Evolutionary conservation across 495 filamentous ascomycete genomes (phyloP).

Genomic region (Beverwykella pulmonaria): DNA sequence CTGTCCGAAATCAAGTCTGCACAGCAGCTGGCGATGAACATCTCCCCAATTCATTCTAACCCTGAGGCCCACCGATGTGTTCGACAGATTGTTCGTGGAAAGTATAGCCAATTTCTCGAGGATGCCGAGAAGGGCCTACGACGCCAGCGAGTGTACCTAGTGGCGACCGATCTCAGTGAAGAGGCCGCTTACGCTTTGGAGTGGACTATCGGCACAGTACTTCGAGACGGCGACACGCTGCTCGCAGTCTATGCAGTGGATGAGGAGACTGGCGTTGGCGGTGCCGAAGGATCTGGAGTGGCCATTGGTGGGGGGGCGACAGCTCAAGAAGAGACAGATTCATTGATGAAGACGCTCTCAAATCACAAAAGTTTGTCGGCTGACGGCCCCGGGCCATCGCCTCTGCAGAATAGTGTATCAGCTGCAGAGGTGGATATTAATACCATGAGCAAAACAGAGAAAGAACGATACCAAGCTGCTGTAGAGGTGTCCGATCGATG

Average conservation of each 20-base stretch:
- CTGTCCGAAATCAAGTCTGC: constrained; percentile 80
- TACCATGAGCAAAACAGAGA: constrained; percentile 56
- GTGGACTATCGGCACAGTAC: constrained; percentile 95
- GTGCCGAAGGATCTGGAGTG: constrained; percentile 46
- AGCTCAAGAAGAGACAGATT: constrained; percentile 71
- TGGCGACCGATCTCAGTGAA: constrained; percentile 88
- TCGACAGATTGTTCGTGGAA: constrained; percentile 84
- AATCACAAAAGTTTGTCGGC: constrained; percentile 18
- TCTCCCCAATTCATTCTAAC: constrained; percentile 75
- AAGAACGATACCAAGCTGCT: constrained; percentile 74
- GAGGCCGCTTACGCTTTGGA: constrained; percentile 93
- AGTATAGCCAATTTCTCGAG: constrained; percentile 71
- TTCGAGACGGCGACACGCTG: constrained; percentile 91
- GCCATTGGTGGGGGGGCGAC: constrained; percentile 62
- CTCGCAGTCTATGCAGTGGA: constrained; percentile 89
- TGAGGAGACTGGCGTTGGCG: constrained; percentile 70
- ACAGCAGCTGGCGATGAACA: constrained; percentile 75
- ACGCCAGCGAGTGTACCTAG: constrained; percentile 82
- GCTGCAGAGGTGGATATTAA: constrained; percentile 24
- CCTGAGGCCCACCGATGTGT: constrained; percentile 77
- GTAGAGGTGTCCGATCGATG: constrained; percentile 77
- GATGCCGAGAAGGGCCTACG: constrained; percentile 73
- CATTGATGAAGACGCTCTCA: constrained; percentile 44
- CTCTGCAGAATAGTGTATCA: constrained; percentile 23
- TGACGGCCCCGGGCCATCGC: constrained; percentile 31